Conservation (phyloP, 257 asterid genomes). For the Thymus mandschuricus region DNA sequence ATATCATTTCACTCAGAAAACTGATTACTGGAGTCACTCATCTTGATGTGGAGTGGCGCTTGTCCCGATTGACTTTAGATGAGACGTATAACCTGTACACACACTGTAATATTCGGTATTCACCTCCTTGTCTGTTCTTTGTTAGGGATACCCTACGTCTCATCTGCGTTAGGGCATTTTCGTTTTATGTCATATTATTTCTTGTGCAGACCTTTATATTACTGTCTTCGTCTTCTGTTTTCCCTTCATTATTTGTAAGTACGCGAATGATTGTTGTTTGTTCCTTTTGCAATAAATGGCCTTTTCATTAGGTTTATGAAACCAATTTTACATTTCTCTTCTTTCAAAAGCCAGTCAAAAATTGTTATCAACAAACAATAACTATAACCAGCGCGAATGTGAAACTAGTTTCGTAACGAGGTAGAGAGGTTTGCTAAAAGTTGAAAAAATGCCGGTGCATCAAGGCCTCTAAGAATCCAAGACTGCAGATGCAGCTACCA, state of each 20-base stretch:
- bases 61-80: neutral
- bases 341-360: neutral
- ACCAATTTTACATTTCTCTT: neutral
- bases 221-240: no score
- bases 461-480: constrained; percentile 42
- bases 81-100: neutral
- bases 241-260: no score
- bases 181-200: no score
- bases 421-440: neutral
- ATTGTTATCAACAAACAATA: no score
- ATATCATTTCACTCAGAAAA: neutral
- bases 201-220: no score
- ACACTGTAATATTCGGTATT: neutral
- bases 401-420: no score
- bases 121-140: no score
- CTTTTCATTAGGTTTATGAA: neutral
- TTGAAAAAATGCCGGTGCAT: neutral
- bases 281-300: no score
- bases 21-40: constrained; percentile 20
- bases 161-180: no score
- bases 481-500: constrained; percentile 75
- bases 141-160: no score
- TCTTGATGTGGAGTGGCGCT: constrained; percentile 34
- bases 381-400: no score
- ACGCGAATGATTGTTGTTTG: no score